Evolutionary conservation across 2,329 filamentous ascomycete species (phyloP), one percentile per base, ranked within the genome.

Genomic region (Claviceps sp.): DNA sequence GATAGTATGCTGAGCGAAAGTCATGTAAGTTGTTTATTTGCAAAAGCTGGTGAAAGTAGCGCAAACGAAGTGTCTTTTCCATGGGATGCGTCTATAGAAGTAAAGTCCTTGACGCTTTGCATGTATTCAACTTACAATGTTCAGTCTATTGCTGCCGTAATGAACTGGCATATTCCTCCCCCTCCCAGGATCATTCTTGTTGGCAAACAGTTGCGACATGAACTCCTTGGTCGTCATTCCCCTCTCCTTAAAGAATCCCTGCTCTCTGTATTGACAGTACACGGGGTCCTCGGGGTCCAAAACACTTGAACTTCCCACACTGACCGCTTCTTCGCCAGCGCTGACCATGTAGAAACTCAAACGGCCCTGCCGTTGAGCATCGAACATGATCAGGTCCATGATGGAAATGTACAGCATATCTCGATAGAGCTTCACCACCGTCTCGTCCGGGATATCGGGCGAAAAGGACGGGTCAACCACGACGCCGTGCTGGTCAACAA

Each of bases 121-220:
- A 18, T 43, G 30, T 11, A 11, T 11, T 11, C 1, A 20, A 72
- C 79, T 65, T 65, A 90, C 86, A 62, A 95, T 89, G 60, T 95
- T 89, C 53, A 94, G 73, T 57, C 87, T 82, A 53, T 76, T 80
- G 66, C 85, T 89, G 47, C 90, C 90, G 62, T 97, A 98, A 69
- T 98, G 93, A 14, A 97, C 87, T 0, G 93, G 93, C 93, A 98
- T 98, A 62, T 95, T 97, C 56, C 91, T 81, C 1, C 90, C 93
- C 54, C 76, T 78, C 1, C 91, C 90, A 0, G 75, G 68, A 60
- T 98, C 93, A 56, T 88, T 79, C 51, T 73, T 78, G 63, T 95
- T 97, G 20, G 90, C 82, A 70, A 97, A 96, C 8, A 98, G 71
- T 66, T 98, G 93, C 60, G 81, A 85, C 93, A 98, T 97, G 63